Evolutionary conservation across 192 early-diverging fungal species (phyloP), one percentile per base, ranked within the genome.

Genomic region (Dimargaris cristalligena): DNA sequence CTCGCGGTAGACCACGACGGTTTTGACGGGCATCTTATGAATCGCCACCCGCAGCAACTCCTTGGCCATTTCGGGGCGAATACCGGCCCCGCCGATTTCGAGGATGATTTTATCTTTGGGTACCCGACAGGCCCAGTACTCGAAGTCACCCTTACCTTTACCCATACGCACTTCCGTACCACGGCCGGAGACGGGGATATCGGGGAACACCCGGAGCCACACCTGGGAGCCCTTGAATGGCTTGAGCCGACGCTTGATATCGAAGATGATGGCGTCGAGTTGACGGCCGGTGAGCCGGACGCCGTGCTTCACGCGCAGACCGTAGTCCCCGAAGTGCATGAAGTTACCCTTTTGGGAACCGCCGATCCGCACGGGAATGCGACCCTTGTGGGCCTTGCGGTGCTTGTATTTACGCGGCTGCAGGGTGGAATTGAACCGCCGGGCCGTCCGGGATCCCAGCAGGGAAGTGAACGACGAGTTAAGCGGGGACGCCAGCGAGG

Each of bases 101-200:
- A 97, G 83, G 41, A 97, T 71, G 60, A 97, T 87, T 49, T 87
- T 80, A 60, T 89, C 90, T 67, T 84, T 79, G 33, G 87, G 80
- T 4, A 94, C 90, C 59, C 89, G 86, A 58, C 87, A 90, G 1
- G 88, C 90, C 81, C 82, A 94, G 74, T 87, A 94, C 46, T 94
- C 92, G 50, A 94, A 80, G 34, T 84, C 75, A 63, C 94, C 94
- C 66, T 97, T 97, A 62, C 94, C 94, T 73, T 92, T 92, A 62
- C 94, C 94, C 94, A 97, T 97, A 74, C 94, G 81, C 41, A 82
- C 78, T 70, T 93, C 94, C 31, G 82, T 85, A 31, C 89, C 89
- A 65, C 94, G 94, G 34, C 81, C 82, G 0, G 90, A 88, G 20
- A 94, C 90, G 9, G 94, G 94, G 20, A 94, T 81, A 64, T 93